Percentiles rank a stretch among this genome's conserved stretches.
These are phyloP conservation scores for Copromyces sp. DNA, from an alignment of 495 filamentous ascomycete species.

Conservation along the genomic window DNA sequence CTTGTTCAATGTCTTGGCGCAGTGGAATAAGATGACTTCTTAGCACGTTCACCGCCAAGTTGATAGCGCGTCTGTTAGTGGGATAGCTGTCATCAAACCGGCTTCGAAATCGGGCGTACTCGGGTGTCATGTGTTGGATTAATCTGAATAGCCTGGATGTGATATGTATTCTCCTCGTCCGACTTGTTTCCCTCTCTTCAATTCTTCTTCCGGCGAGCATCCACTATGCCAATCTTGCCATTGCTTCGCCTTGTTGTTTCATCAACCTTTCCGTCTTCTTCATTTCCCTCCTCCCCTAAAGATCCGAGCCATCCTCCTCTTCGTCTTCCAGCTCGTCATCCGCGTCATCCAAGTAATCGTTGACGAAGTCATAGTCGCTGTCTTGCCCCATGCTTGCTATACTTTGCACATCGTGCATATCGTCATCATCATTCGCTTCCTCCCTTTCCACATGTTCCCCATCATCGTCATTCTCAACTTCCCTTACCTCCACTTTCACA, in stretches of 20 bases:
- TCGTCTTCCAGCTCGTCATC: conserved; percentile 32
- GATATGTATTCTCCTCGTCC: background rate
- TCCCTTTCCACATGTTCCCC: background rate
- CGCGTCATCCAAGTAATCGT: conserved; percentile 22
- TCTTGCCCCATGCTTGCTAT: background rate
- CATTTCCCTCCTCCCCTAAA: background rate
- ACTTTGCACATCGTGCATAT: background rate
- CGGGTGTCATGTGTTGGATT: too few species aligned
- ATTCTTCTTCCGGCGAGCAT: background rate
- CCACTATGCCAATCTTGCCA: background rate
- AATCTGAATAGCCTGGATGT: background rate
- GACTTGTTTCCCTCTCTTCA: background rate
- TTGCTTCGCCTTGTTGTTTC: background rate
- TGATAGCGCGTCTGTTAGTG: background rate
- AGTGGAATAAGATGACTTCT: background rate
- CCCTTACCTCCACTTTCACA: too few species aligned
- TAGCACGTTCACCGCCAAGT: background rate
- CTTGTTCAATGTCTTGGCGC: background rate
- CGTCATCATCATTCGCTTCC: background rate
- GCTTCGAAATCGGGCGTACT: background rate
- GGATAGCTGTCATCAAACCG: background rate
- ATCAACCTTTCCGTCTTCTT: background rate
- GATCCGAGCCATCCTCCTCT: conserved; percentile 6
- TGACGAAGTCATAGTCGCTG: background rate
- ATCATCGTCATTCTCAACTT: background rate